Percentiles rank a stretch among this genome's conserved stretches.
Evolutionary conservation across 768 basidiomycete species (phyloP).

Genomic region (Calocera viscosa): DNA sequence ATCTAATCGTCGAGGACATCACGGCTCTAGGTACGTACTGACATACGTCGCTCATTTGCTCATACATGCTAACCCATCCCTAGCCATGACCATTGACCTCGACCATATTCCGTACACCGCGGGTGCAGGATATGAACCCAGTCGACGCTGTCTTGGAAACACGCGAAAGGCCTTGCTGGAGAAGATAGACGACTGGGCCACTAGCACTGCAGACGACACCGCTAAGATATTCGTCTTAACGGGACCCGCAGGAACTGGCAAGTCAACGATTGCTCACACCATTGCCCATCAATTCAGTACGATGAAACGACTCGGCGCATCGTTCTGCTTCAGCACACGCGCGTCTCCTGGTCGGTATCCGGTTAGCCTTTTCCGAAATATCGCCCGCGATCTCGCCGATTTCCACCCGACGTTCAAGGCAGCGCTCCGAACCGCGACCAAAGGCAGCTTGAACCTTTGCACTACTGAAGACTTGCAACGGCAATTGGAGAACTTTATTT

Average conservation of each 20-base stretch:
- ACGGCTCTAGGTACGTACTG: no score
- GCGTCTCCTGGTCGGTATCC: neutral
- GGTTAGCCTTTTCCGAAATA: constrained; percentile 12
- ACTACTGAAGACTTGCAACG: neutral
- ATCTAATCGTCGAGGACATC: no score
- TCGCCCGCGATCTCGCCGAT: constrained; percentile 14
- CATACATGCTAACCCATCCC: no score
- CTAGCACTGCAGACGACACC: no score
- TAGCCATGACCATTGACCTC: no score
- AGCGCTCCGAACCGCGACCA: neutral
- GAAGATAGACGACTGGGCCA: no score
- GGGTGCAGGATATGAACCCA: no score
- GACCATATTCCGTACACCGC: no score
- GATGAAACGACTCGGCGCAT: constrained; percentile 13
- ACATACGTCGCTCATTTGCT: no score
- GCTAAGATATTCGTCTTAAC: constrained; percentile 10
- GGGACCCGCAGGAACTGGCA: constrained; percentile 15
- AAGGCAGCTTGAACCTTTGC: neutral
- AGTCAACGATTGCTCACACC: constrained; percentile 16
- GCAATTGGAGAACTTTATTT: neutral
- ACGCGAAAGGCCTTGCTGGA: no score
- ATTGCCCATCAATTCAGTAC: neutral
- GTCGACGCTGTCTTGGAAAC: no score
- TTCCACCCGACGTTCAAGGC: neutral
- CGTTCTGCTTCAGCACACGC: constrained; percentile 13